Percentiles rank a stretch among this genome's conserved stretches.
These are phyloP conservation scores for Aspergillus tanneri DNA, from an alignment of 2,329 filamentous ascomycete genomes.

Conservation along the genomic window DNA sequence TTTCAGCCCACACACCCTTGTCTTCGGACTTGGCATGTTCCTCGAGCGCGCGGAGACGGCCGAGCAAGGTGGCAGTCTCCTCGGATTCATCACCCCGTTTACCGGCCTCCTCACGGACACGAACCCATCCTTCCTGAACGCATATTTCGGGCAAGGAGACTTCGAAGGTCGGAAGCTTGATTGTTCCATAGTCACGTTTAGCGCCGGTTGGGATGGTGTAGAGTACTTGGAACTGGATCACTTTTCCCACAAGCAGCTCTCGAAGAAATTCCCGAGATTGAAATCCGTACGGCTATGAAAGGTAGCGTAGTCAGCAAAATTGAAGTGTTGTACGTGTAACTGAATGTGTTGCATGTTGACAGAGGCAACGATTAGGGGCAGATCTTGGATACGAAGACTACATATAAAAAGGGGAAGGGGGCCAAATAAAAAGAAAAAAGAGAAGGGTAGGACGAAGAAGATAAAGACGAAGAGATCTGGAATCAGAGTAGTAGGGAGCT, in stretches of 20 bases:
- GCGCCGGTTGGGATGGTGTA: constrained; percentile 80
- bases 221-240: constrained; percentile 77
- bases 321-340: background rate
- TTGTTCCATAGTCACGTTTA: constrained; percentile 83
- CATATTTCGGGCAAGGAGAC: constrained; percentile 79
- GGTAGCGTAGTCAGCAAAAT: constrained; percentile 6
- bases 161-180: constrained; percentile 65
- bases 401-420: no score
- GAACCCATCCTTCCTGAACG: constrained; percentile 86
- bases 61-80: constrained; percentile 67
- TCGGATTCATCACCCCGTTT: constrained; percentile 80
- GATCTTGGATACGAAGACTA: no score
- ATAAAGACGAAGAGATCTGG: background rate
- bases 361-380: no score
- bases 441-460: background rate
- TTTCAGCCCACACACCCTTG: constrained; percentile 77
- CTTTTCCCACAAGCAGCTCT: constrained; percentile 78
- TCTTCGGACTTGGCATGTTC: constrained; percentile 71
- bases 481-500: constrained; percentile 2
- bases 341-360: no score
- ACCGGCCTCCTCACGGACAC: constrained; percentile 90
- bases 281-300: constrained; percentile 71
- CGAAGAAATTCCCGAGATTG: constrained; percentile 92
- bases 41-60: constrained; percentile 75
- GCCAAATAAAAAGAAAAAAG: background rate